These are phyloP conservation scores for Pseudoneurospora amorphoporcata DNA, from an alignment of 495 filamentous ascomycete species.

Conservation along the genomic window DNA sequence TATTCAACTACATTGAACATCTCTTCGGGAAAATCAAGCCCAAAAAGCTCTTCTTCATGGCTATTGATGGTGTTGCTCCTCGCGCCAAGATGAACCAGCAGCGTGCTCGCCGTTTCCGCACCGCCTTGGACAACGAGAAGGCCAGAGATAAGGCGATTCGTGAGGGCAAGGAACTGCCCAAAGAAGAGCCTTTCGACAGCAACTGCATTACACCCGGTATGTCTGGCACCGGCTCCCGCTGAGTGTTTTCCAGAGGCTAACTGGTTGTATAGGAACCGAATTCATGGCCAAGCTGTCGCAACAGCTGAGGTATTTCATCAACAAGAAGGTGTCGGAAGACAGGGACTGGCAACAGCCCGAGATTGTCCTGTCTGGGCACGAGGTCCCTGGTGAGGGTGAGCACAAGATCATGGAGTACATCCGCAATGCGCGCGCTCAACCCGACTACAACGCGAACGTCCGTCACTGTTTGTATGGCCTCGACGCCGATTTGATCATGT, in stretches of 20 bases:
- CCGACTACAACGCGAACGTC: constrained; percentile 86
- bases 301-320: constrained; percentile 97
- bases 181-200: constrained; percentile 93
- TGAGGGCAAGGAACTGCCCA: constrained; percentile 86
- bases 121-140: constrained; percentile 79
- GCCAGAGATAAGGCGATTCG: constrained; percentile 81
- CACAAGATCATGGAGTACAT: constrained; percentile 99
- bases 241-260: background rate
- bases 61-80: constrained; percentile 93
- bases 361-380: constrained; percentile 92
- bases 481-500: constrained; percentile 97
- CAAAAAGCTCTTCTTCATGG: constrained; percentile 98
- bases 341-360: constrained; percentile 94
- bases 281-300: constrained; percentile 94
- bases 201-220: constrained; percentile 93
- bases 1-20: constrained; percentile 99
- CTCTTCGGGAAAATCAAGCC: constrained; percentile 98
- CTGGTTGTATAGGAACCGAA: constrained; percentile 45
- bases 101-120: constrained; percentile 88
- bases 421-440: constrained; percentile 87
- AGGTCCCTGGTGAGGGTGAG: constrained; percentile 98
- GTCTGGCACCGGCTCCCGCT: background rate
- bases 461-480: constrained; percentile 96
- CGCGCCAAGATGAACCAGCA: constrained; percentile 99
- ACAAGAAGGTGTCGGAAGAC: constrained; percentile 96